A percentile compares a stretch with the other conserved stretches of the same genome.
Evolutionary conservation across 306 rosid species (phyloP).

Genomic region (Inga leiocalycina): DNA sequence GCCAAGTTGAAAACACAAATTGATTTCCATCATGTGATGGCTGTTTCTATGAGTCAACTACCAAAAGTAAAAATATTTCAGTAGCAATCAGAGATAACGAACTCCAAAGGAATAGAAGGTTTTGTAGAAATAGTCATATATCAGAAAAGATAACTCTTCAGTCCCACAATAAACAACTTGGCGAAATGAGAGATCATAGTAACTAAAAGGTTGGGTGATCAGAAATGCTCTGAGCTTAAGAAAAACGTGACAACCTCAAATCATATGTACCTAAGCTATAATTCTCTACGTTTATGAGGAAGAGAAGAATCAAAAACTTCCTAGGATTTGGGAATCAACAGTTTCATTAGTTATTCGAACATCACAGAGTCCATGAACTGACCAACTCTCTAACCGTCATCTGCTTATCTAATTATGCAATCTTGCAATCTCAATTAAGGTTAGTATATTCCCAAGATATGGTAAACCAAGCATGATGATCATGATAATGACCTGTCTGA

Average conservation of each 20-base stretch:
- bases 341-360: background rate
- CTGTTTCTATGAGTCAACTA: background rate
- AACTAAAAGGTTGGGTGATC: conserved; percentile 8
- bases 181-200: background rate
- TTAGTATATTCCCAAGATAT: too few species aligned
- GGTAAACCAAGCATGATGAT: conserved; percentile 3
- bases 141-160: background rate
- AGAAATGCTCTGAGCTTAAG: conserved; percentile 11
- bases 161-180: background rate
- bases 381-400: background rate
- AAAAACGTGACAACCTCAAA: background rate
- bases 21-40: background rate
- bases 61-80: background rate
- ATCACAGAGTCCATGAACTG: background rate
- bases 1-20: background rate
- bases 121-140: background rate
- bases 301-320: background rate
- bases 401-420: background rate
- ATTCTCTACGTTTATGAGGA: background rate
- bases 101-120: background rate
- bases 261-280: too few species aligned
- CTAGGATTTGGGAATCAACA: background rate
- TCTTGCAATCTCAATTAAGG: background rate
- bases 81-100: background rate
- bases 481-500: conserved; percentile 65